Evolutionary conservation across 495 filamentous ascomycete species (phyloP), one percentile per base, ranked within the genome.

Genomic region (Penicillium ucsense): DNA sequence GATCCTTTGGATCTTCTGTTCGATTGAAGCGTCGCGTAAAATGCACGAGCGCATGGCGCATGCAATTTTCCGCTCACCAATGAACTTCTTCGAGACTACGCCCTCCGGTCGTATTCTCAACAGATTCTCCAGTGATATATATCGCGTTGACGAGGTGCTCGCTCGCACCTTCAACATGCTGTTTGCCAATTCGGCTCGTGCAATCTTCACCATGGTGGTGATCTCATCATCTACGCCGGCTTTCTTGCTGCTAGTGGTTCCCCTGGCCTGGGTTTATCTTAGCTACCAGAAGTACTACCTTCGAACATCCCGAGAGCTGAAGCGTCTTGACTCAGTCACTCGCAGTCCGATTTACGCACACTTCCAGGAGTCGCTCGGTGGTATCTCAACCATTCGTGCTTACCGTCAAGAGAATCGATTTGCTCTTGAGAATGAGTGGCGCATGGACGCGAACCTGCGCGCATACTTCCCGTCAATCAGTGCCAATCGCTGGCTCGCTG

Each of bases 31-130:
- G 42, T 95, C 89, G 35, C 80, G 90, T 12, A 97, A 97, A 67
- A 77, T 99, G 30, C 94, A 99, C 63, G 91, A 99, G 68, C 81
- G 88, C 48, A 99, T 99, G 94, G 94, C 94, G 38, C 89, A 85
- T 55, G 88, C 94, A 5, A 97, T 97, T 56, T 99, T 99, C 74
- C 82, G 92, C 59, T 92, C 89, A 10, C 94, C 94, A 28, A 99
- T 99, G 94, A 89, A 79, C 55, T 99, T 99, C 67, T 99, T 99
- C 55, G 94, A 99, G 64, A 95, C 91, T 8, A 99, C 92, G 3
- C 92, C 92, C n/a, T 88, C 90, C 47, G 94, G 94, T 11, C 82
- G 94, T 12, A 96, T 99, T 55, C 74, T 99, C 36, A 99, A 99
- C 61, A 77, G 94, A 41, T 99, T 99, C 62, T 97, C 91, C 4